Evolutionary conservation across 2,329 filamentous ascomycete genomes (phyloP).

Genomic region (Neophaeococcomyces mojaviensis): DNA sequence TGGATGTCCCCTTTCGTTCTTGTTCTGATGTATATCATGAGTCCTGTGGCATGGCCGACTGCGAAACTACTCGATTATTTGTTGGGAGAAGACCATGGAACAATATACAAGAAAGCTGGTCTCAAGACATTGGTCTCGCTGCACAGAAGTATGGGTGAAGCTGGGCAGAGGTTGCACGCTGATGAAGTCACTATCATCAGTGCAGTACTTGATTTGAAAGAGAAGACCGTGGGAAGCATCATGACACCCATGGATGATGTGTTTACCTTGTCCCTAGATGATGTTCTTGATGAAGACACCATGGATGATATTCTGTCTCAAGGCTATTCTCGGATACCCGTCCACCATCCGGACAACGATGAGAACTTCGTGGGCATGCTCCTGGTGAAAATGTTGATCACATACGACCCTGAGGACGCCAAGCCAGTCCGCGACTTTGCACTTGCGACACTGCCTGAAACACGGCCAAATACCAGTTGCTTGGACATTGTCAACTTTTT

Average conservation of each 20-base stretch:
- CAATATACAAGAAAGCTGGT: conserved; percentile 95
- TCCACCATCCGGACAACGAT: conserved; percentile 75
- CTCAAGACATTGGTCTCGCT: conserved; percentile 93
- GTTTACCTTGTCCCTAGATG: conserved; percentile 93
- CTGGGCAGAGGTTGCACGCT: conserved; percentile 80
- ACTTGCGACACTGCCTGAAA: conserved; percentile 89
- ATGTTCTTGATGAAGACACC: conserved; percentile 81
- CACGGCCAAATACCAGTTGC: conserved; percentile 88
- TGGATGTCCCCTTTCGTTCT: conserved; percentile 87
- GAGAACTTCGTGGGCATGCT: conserved; percentile 96
- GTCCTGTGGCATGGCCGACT: conserved; percentile 85
- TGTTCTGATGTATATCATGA: conserved; percentile 82
- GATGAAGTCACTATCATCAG: conserved; percentile 99
- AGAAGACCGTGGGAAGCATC: conserved; percentile 87
- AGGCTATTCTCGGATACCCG: conserved; percentile 92
- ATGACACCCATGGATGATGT: conserved; percentile 99
- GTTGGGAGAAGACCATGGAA: conserved; percentile 90
- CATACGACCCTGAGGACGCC: conserved; percentile 91
- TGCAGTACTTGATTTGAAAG: conserved; percentile 90
- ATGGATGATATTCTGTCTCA: conserved; percentile 91
- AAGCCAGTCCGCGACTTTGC: conserved; percentile 83
- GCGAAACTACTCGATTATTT: conserved; percentile 91
- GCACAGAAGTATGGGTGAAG: conserved; percentile 82
- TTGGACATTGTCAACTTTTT: conserved; percentile 99
- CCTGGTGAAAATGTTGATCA: conserved; percentile 96